Percentiles rank a stretch among this genome's conserved stretches.
phyloP scores from a whole-genome alignment of 1,284 basidiomycete species.

The Pseudozyma tsukubaensis region DNA sequence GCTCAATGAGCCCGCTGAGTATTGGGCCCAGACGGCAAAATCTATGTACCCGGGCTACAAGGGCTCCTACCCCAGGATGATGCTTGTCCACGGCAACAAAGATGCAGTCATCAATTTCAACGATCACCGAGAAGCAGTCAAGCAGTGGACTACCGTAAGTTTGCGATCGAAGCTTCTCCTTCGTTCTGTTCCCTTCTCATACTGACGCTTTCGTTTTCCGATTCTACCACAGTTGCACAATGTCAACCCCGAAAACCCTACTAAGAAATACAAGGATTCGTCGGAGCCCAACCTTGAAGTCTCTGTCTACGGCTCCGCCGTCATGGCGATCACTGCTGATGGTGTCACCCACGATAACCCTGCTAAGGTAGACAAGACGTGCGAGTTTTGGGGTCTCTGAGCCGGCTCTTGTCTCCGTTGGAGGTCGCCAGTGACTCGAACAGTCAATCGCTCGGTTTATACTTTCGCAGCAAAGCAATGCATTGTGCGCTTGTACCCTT shows the following conservation, averaged over 20 bases:
- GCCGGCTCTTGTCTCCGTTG: not conserved
- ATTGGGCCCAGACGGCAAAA: conserved; percentile 22
- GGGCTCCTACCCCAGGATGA: conserved; percentile 16
- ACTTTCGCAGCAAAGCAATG: not conserved
- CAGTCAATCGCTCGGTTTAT: no score
- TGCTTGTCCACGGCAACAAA: conserved; percentile 25
- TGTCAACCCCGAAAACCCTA: conserved; percentile 8
- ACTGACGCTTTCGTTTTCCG: not conserved
- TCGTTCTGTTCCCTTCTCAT: not conserved
- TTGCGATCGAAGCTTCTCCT: no score
- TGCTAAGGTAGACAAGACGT: conserved; percentile 13
- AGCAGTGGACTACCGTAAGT: conserved; percentile 19
- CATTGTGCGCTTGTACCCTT: no score
- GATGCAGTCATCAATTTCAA: conserved; percentile 24
- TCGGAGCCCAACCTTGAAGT: conserved; percentile 20
- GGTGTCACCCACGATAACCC: conserved; percentile 29
- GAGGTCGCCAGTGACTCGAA: no score
- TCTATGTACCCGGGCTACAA: conserved; percentile 24
- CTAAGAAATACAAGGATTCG: conserved; percentile 13
- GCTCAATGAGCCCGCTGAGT: conserved; percentile 6
- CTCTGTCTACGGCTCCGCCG: conserved; percentile 13
- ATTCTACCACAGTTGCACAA: conserved; percentile 7
- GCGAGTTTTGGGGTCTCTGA: conserved; percentile 26
- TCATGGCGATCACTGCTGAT: conserved; percentile 24
- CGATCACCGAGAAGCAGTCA: conserved; percentile 23